Evolutionary conservation across 1,284 basidiomycete genomes (phyloP).

Genomic region (Trichosporon ovoides): DNA sequence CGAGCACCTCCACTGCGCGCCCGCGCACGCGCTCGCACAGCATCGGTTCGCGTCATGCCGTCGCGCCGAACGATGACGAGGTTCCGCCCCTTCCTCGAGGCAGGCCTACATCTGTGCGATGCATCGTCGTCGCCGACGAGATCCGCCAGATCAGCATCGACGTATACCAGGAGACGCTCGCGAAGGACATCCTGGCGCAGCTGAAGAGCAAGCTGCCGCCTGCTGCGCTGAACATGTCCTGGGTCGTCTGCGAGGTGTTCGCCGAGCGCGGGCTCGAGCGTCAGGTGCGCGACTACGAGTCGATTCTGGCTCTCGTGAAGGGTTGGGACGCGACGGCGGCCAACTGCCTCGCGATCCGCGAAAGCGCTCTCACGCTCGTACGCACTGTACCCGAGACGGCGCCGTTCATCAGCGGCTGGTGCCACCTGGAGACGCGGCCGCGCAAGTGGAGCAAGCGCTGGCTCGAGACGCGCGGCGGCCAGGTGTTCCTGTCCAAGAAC

Average conservation of each 20-base stretch:
- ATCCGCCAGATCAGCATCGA: conserved; percentile 28
- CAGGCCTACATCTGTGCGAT: conserved; percentile 11
- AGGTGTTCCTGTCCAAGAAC: conserved; percentile 75
- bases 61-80: not conserved
- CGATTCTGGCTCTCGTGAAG: conserved; percentile 60
- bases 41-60: not conserved
- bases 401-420: conserved; percentile 64
- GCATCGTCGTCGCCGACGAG: conserved; percentile 9
- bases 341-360: conserved; percentile 70
- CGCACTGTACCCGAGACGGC: conserved; percentile 61
- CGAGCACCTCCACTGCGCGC: not conserved
- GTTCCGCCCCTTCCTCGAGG: conserved; percentile 8
- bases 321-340: conserved; percentile 75
- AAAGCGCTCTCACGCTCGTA: conserved; percentile 55
- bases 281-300: conserved; percentile 74
- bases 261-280: conserved; percentile 57
- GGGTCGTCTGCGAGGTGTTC: conserved; percentile 45
- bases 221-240: conserved; percentile 24
- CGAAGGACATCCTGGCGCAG: conserved; percentile 33
- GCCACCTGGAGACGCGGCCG: conserved; percentile 78
- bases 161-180: conserved; percentile 32
- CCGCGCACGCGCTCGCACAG: conserved; percentile 13
- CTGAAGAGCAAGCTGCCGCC: conserved; percentile 11
- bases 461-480: conserved; percentile 75
- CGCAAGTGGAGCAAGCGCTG: conserved; percentile 90